Evolutionary conservation across 1,139 yeast genomes (phyloP).

Genomic region (Pneumocystis oryctolagi): DNA sequence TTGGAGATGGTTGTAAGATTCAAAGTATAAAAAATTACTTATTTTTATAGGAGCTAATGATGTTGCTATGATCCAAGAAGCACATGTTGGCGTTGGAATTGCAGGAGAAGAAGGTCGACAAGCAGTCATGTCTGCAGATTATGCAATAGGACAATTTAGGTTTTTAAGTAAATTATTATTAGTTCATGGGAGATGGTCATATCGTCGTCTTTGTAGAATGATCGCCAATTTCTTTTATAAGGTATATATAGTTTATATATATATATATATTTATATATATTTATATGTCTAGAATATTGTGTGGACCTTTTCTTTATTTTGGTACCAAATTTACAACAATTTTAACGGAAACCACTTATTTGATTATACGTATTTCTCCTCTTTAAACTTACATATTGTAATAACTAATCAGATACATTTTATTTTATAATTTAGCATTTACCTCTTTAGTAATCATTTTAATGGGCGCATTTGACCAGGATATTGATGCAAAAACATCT

Average conservation of each 20-base stretch:
- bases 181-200: constrained; percentile 95
- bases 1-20: constrained; percentile 45
- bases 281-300: constrained; percentile 41
- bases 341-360: constrained; percentile 87
- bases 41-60: constrained; percentile 63
- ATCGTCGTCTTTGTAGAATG: constrained; percentile 83
- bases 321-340: constrained; percentile 77
- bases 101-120: constrained; percentile 98
- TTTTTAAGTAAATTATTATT: constrained; percentile 60
- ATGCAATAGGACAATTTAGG: constrained; percentile 90
- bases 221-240: constrained; percentile 86
- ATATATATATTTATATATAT: neutral
- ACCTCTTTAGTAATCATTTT: constrained; percentile 88
- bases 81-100: constrained; percentile 95
- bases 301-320: constrained; percentile 73
- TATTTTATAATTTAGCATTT: constrained; percentile 86
- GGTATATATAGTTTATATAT: neutral
- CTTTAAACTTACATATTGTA: neutral
- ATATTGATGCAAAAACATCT: constrained; percentile 68
- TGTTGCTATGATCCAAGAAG: constrained; percentile 97
- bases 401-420: constrained; percentile 45
- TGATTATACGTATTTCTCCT: constrained; percentile 36
- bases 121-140: constrained; percentile 95
- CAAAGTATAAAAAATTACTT: neutral
- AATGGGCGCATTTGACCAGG: constrained; percentile 85